A percentile compares a stretch with the other conserved stretches of the same genome.
Conservation (phyloP, 306 rosid genomes). For the Vigna angularis region DNA sequence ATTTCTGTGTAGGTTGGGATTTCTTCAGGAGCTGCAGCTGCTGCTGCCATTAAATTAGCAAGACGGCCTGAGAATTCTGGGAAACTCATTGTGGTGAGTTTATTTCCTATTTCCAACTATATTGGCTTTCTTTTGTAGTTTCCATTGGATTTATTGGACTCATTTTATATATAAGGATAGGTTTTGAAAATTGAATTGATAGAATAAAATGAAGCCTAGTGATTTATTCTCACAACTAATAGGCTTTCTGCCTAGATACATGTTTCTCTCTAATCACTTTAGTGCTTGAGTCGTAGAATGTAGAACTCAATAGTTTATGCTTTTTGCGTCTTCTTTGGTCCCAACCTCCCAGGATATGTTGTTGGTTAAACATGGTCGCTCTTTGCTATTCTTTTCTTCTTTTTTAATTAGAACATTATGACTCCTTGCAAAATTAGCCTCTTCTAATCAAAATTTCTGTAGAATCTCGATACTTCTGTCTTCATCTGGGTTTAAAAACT, state of each 20-base stretch:
- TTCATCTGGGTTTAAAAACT: slow-evolving; percentile 32
- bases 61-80: slow-evolving; percentile 85
- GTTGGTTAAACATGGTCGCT: slow-evolving; percentile 8
- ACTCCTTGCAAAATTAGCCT: slow-evolving; percentile 28
- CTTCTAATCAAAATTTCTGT: slow-evolving; percentile 1
- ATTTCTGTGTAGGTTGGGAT: slow-evolving; percentile 78
- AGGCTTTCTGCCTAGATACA: slow-evolving; percentile 3
- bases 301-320: slow-evolving; percentile 8
- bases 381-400: slow-evolving; percentile 14
- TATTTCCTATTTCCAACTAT: slow-evolving; percentile 17
- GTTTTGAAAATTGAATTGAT: slow-evolving; percentile 9
- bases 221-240: slow-evolving; percentile 12
- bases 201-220: slow-evolving; percentile 7
- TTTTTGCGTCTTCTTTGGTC: slow-evolving; percentile 11
- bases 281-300: slow-evolving; percentile 30
- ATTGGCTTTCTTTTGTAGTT: slow-evolving; percentile 31
- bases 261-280: slow-evolving; percentile 4
- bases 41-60: slow-evolving; percentile 83
- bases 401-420: slow-evolving; percentile 33
- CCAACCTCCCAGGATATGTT: slow-evolving; percentile 15
- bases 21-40: slow-evolving; percentile 98
- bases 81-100: slow-evolving; percentile 79
- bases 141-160: slow-evolving; percentile 2
- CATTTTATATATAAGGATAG: background rate
- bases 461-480: slow-evolving; percentile 18